Conservation (phyloP, 208 protist species). For the Naegleria lovaniensis region DNA sequence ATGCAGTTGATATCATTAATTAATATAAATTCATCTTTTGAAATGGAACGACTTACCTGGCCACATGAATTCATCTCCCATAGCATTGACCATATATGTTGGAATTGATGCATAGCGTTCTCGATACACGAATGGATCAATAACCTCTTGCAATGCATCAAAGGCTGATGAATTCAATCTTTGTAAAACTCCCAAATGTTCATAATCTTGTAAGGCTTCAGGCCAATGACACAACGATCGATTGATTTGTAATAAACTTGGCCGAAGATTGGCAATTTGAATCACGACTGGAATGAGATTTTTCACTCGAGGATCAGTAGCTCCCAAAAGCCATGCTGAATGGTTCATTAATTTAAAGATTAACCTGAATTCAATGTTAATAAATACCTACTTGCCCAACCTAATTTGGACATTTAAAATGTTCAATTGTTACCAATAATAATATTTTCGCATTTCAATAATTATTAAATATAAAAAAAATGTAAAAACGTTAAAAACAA, state of each 20-base stretch:
- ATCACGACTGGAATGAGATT: background rate
- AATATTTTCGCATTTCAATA: no score
- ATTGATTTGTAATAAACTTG: background rate
- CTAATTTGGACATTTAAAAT: no score
- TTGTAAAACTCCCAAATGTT: background rate
- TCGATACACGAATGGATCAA: background rate
- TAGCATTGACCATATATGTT: background rate
- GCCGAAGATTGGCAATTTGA: background rate
- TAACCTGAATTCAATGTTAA: no score
- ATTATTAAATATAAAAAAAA: no score
- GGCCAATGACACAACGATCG: background rate
- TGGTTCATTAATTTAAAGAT: no score
- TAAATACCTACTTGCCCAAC: no score
- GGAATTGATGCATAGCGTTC: background rate
- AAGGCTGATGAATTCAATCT: background rate
- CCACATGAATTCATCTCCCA: background rate
- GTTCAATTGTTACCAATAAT: no score
- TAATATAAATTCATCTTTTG: background rate
- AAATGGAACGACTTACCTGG: background rate
- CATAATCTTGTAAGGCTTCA: background rate
- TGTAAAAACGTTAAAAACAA: no score
- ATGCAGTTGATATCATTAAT: no score
- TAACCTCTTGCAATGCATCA: background rate
- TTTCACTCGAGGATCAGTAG: background rate
- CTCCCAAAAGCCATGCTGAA: slow-evolving; percentile 41